A percentile compares a stretch with the other conserved stretches of the same genome.
These are phyloP conservation scores for Pogostemon cablin DNA, from an alignment of 257 asterid genomes.

Conservation along the genomic window DNA sequence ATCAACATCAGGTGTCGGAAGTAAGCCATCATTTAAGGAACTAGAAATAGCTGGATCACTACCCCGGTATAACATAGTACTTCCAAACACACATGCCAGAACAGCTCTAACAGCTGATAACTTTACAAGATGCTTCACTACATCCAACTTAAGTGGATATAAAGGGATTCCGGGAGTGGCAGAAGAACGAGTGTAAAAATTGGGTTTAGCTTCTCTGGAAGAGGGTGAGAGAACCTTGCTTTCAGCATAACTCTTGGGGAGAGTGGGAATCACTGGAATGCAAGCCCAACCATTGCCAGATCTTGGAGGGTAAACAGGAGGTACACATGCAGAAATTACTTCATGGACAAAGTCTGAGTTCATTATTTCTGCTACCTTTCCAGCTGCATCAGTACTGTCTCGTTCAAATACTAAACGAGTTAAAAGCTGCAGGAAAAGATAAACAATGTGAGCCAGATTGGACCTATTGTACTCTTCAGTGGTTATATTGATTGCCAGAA, in stretches of 20 bases:
- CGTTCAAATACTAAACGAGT: slow-evolving; percentile 94
- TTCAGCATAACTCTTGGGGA: slow-evolving; percentile 60
- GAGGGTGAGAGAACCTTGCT: slow-evolving; percentile 74
- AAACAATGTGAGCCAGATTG: slow-evolving; percentile 32
- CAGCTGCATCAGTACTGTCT: slow-evolving; percentile 96
- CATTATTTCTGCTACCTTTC: slow-evolving; percentile 95
- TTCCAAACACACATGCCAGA: slow-evolving; percentile 96
- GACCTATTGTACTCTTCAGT: slow-evolving; percentile 9
- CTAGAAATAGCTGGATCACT: slow-evolving; percentile 69
- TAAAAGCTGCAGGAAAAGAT: slow-evolving; percentile 68
- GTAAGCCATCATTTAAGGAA: slow-evolving; percentile 65
- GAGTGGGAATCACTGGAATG: slow-evolving; percentile 86
- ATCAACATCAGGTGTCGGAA: slow-evolving; percentile 72
- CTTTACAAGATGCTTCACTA: slow-evolving; percentile 91
- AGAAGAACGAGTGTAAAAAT: slow-evolving; percentile 78
- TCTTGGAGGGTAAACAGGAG: slow-evolving; percentile 98
- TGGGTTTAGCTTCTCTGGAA: slow-evolving; percentile 84
- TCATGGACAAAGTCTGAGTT: slow-evolving; percentile 94
- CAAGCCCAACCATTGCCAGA: slow-evolving; percentile 99
- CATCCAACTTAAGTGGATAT: slow-evolving; percentile 88
- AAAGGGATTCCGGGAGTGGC: slow-evolving; percentile 87
- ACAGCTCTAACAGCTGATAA: slow-evolving; percentile 94
- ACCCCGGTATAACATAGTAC: slow-evolving; percentile 81
- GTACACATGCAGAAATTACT: slow-evolving; percentile 95
- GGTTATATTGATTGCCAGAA: slow-evolving; percentile 25